Evolutionary conservation across 2,329 filamentous ascomycete species (phyloP).

Genomic region (Fusarium brevicatenulatum): DNA sequence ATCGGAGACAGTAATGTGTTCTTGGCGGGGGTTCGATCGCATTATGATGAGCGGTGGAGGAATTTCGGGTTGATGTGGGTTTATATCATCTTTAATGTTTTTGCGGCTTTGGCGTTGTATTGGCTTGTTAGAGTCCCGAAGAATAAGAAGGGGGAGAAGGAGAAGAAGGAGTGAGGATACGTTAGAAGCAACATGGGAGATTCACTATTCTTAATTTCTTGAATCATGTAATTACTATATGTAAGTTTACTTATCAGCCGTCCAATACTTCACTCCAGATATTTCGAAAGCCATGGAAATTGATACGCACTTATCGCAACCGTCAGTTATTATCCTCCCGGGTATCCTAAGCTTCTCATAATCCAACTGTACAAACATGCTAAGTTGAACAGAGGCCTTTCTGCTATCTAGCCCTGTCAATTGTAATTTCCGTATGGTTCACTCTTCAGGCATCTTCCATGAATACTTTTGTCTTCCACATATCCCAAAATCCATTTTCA

Average conservation of each 20-base stretch:
- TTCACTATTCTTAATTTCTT: accelerated
- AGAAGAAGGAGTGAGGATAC: neutral
- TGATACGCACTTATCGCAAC: neutral
- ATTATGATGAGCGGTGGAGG: constrained; percentile 71
- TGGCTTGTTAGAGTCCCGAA: constrained; percentile 63
- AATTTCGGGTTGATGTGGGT: constrained; percentile 73
- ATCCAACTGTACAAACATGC: too few relatives aligned
- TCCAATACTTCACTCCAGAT: neutral
- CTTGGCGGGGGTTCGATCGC: constrained; percentile 58
- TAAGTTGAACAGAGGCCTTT: too few relatives aligned
- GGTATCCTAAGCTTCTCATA: too few relatives aligned
- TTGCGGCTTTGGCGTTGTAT: constrained; percentile 64
- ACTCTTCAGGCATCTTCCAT: too few relatives aligned
- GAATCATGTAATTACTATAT: neutral
- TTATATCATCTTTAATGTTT: constrained; percentile 69
- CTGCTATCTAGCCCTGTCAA: too few relatives aligned
- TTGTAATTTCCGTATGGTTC: too few relatives aligned
- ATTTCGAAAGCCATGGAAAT: neutral
- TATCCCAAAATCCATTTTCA: too few relatives aligned
- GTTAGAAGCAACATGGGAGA: neutral
- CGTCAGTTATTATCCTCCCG: accelerated
- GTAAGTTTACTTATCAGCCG: neutral
- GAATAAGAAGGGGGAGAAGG: constrained; percentile 46
- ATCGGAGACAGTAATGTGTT: constrained; percentile 63
- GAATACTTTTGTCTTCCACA: too few relatives aligned